Base-by-base conservation (phyloP, 139 green algal genomes). In the Chlorella sp. region DNA sequence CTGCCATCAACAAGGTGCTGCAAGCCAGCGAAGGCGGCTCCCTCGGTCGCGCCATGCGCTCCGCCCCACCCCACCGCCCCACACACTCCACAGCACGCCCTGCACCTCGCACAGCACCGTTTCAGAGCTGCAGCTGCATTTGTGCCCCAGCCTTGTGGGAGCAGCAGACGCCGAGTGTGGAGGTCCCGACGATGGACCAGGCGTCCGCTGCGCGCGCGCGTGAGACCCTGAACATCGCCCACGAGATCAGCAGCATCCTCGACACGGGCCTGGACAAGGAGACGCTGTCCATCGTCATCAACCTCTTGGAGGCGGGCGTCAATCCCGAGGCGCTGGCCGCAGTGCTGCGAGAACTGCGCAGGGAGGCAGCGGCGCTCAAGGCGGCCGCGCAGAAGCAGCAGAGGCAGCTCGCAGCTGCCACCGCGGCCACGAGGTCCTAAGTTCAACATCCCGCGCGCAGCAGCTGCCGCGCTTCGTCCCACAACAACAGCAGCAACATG, bases 311-410 rank as follows among this genome's bases (percentile, higher is more conserved):
- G 67, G 81, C 72, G 22, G 91, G 91, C 1, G 86, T 93, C 0
- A 95, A 95, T 64, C 91, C 91, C 24, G 89, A 95, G 74, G 90
- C 90, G 0, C 77, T 95, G 26, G 90, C 89, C 32, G 78, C 80
- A 2, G 82, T 92, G 5, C 85, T 95, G 2, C 82, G 78, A 42
- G 84, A 91, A 49, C 74, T 95, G 5, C 79, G 85, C 6, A 68
- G 83, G 2, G 82, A 92, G 63, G 89, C 83, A 36, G 80, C 83
- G 34, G 75, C 74, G 1, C 70, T 85, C 59, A 74, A 78, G 33
- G 51, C 70, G 23, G 77, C 77, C 5, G 33, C 67, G 23, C 61
- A 71, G 50, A 51, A 73, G 74, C 74, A 72, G 62, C 74, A 67
- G 33, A 2, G 22, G 64, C 62, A 67, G n/a, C 59, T 59, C 14